Evolutionary conservation across 306 rosid genomes (phyloP).

Genomic region (Aeschynomene evenia): DNA sequence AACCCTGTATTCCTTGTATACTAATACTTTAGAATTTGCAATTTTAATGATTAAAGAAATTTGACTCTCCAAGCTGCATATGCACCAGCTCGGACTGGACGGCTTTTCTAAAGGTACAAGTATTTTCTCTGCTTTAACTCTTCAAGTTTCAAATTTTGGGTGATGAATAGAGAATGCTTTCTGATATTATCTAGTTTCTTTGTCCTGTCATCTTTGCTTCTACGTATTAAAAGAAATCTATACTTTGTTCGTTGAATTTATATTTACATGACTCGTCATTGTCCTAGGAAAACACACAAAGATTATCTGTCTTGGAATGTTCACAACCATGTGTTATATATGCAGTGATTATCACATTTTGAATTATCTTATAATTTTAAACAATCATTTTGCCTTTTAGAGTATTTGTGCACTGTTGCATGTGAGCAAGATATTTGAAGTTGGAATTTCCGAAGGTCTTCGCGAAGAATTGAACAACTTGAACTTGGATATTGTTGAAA

Average conservation of each 20-base stretch:
- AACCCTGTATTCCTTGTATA: constrained; percentile 6
- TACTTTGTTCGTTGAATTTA: constrained; percentile 20
- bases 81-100: constrained; percentile 84
- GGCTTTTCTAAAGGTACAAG: constrained; percentile 74
- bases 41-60: constrained; percentile 58
- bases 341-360: constrained; percentile 9
- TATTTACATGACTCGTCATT: background rate
- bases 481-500: constrained; percentile 74
- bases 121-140: constrained; percentile 8
- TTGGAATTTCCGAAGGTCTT: constrained; percentile 89
- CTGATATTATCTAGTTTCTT: constrained; percentile 9
- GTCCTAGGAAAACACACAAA: too few relatives aligned
- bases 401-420: constrained; percentile 88
- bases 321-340: background rate
- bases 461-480: constrained; percentile 62
- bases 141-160: background rate
- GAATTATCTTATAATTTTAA: background rate
- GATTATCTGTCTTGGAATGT: background rate
- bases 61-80: constrained; percentile 86
- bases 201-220: constrained; percentile 19
- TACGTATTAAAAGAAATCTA: constrained; percentile 15
- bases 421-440: constrained; percentile 89
- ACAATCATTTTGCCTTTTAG: constrained; percentile 37
- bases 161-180: constrained; percentile 14
- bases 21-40: constrained; percentile 27